phyloP scores from a whole-genome alignment of 768 basidiomycete species.

The Lactarius pseudohatsudake region DNA sequence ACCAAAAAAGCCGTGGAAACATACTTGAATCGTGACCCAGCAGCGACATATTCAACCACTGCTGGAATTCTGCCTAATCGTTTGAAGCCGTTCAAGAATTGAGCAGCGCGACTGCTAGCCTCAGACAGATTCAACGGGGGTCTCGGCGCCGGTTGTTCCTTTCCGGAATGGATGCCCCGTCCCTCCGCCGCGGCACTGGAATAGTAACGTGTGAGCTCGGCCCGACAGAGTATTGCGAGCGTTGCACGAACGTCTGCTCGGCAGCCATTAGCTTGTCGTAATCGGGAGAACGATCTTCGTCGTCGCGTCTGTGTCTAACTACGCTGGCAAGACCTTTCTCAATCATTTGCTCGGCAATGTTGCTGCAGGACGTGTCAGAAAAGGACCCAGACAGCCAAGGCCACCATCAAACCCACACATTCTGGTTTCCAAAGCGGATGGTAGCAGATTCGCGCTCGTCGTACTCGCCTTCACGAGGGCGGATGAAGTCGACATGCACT shows the following conservation, averaged over 20 bases:
- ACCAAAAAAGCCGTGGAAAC: conserved; percentile 27
- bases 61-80: conserved; percentile 80
- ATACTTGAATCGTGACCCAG: conserved; percentile 95
- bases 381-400: not conserved
- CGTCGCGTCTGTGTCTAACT: conserved; percentile 90
- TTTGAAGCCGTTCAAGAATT: conserved; percentile 91
- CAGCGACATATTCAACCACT: conserved; percentile 89
- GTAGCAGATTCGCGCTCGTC: conserved; percentile 94
- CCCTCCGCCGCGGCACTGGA: conserved; percentile 71
- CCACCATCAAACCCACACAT: conserved; percentile 52
- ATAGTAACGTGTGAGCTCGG: conserved; percentile 20
- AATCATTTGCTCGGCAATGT: conserved; percentile 88
- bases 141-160: conserved; percentile 78
- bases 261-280: conserved; percentile 95
- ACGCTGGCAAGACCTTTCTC: conserved; percentile 91
- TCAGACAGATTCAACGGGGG: conserved; percentile 91
- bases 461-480: conserved; percentile 89
- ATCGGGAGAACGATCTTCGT: conserved; percentile 94
- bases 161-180: conserved; percentile 89
- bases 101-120: conserved; percentile 71
- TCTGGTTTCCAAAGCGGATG: conserved; percentile 78
- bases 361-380: conserved; percentile 48
- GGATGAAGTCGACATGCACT: conserved; percentile 84
- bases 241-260: conserved; percentile 73
- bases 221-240: not conserved